A percentile compares a stretch with the other conserved stretches of the same genome.
Conservation (phyloP, 2,329 filamentous ascomycete species). For the Phialophora chinensis region DNA sequence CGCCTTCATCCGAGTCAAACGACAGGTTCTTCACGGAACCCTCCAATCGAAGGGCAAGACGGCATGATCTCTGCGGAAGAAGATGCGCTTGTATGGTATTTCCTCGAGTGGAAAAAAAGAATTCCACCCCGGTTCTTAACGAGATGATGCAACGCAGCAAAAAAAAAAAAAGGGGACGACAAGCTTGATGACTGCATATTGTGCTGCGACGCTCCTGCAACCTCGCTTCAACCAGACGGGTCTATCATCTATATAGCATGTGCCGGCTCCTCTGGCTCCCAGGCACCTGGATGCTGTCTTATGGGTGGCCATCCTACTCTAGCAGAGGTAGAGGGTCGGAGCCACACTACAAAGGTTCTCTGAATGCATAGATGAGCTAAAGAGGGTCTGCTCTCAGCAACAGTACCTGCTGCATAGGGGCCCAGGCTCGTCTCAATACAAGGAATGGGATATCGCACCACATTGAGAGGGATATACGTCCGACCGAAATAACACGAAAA, state of each 20-base stretch:
- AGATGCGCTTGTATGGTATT: neutral
- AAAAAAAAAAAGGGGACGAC: neutral
- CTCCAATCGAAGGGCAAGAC: neutral
- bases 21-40: slow-evolving; percentile 19
- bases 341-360: too few relatives aligned
- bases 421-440: too few relatives aligned
- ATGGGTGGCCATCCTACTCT: neutral
- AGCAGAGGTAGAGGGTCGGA: neutral
- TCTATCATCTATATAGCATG: neutral
- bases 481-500: too few relatives aligned
- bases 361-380: too few relatives aligned
- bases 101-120: neutral
- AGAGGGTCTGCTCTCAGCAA: too few relatives aligned
- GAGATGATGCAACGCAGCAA: too few relatives aligned
- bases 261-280: neutral
- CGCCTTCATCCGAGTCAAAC: slow-evolving; percentile 45
- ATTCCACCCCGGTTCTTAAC: neutral
- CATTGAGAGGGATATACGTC: too few relatives aligned
- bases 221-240: too few relatives aligned
- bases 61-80: neutral
- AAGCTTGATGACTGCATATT: neutral
- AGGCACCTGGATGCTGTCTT: neutral
- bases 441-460: too few relatives aligned
- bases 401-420: too few relatives aligned
- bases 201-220: neutral